These are phyloP conservation scores for Alternaria postmessia DNA, from an alignment of 2,329 filamentous ascomycete species.

Conservation along the genomic window DNA sequence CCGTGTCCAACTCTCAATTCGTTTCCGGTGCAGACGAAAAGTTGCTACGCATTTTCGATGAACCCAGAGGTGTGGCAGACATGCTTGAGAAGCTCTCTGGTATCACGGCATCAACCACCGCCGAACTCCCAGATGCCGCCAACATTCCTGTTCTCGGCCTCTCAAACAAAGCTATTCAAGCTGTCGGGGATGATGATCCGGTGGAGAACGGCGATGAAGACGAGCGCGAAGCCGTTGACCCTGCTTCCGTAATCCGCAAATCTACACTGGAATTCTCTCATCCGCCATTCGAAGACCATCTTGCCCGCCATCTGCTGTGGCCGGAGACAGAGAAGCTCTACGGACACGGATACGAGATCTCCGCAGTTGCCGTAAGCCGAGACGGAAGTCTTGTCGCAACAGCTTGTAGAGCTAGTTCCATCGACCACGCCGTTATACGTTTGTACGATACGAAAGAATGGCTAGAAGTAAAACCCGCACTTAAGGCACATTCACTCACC, in stretches of 20 bases:
- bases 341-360: conserved; percentile 97
- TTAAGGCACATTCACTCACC: conserved; percentile 87
- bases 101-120: conserved; percentile 51
- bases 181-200: conserved; percentile 52
- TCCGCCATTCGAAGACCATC: conserved; percentile 87
- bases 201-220: conserved; percentile 54
- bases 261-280: conserved; percentile 71
- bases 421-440: conserved; percentile 93
- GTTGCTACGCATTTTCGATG: conserved; percentile 91
- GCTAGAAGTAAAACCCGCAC: conserved; percentile 84
- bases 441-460: conserved; percentile 87
- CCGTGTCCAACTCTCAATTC: conserved; percentile 76
- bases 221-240: conserved; percentile 64
- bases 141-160: conserved; percentile 94
- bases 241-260: conserved; percentile 64
- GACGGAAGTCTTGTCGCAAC: conserved; percentile 82
- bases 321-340: conserved; percentile 97
- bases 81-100: conserved; percentile 75
- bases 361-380: conserved; percentile 79
- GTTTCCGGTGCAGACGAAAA: conserved; percentile 98
- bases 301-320: conserved; percentile 91
- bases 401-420: conserved; percentile 88
- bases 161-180: conserved; percentile 87
- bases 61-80: conserved; percentile 82
- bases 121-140: conserved; percentile 78